These are phyloP conservation scores for Juglanconis sp. DNA, from an alignment of 2,329 filamentous ascomycete species.

Conservation along the genomic window DNA sequence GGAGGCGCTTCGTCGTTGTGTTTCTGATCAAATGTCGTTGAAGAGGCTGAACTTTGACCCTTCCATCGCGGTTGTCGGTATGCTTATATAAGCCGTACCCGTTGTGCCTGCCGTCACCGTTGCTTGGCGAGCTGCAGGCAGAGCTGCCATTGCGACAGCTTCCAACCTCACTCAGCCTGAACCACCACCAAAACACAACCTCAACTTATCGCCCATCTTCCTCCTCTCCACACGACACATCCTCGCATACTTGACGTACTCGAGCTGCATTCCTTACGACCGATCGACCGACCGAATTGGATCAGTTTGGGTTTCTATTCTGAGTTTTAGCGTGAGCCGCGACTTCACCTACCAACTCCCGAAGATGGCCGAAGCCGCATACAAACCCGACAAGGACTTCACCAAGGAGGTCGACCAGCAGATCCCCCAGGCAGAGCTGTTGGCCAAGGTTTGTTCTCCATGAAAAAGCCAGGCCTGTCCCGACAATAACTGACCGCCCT, in stretches of 20 bases:
- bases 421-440: constrained; percentile 84
- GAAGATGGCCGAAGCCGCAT: constrained; percentile 75
- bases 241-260: neutral
- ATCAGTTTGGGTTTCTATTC: neutral
- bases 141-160: constrained; percentile 20
- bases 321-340: neutral
- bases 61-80: neutral
- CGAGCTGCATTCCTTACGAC: neutral
- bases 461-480: no score
- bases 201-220: neutral
- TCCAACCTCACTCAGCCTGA: neutral
- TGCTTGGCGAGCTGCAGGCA: constrained; percentile 14
- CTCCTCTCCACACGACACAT: neutral
- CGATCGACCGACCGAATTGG: neutral
- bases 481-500: neutral
- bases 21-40: neutral
- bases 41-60: neutral
- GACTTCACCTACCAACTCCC: constrained; percentile 7
- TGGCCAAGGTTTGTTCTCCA: constrained; percentile 67
- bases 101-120: constrained; percentile 10
- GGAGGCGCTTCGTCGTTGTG: no score
- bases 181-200: neutral
- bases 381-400: constrained; percentile 99
- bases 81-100: neutral
- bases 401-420: constrained; percentile 91